Conservation (phyloP, 257 asterid species). For the Forsythia suspensa region DNA sequence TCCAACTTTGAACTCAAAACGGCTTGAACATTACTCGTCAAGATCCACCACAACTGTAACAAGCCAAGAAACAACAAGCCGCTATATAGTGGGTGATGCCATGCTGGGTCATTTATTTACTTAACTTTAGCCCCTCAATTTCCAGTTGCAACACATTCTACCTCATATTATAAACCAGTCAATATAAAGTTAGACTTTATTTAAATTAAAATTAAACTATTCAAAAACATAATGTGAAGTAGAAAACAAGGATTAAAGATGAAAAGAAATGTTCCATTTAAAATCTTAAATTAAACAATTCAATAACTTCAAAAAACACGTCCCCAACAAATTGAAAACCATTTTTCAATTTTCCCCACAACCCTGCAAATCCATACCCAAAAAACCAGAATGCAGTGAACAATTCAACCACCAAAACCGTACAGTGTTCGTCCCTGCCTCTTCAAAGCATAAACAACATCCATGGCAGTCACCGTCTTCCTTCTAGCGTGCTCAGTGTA, state of each 20-base stretch:
- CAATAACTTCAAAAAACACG: neutral
- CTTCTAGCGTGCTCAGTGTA: conserved; percentile 49
- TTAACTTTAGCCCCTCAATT: neutral
- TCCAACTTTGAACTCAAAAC: no score
- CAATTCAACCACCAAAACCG: conserved; percentile 41
- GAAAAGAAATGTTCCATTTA: neutral
- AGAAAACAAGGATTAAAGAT: neutral
- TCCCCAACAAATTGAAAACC: no score
- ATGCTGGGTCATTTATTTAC: no score
- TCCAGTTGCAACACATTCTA: neutral
- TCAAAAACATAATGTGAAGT: neutral
- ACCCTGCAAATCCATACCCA: neutral
- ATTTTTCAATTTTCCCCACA: no score
- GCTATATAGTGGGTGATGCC: no score
- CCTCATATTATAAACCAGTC: neutral
- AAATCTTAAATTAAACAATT: neutral
- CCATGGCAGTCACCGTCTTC: conserved; percentile 54
- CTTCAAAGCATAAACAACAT: conserved; percentile 48
- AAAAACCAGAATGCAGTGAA: neutral
- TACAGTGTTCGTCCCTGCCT: conserved; percentile 48
- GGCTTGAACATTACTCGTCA: no score
- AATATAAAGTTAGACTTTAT: no score
- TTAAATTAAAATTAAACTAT: no score
- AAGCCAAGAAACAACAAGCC: no score
- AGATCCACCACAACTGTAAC: no score